Conservation (phyloP, 2,329 filamentous ascomycete genomes). For the Monilinia fructicola region DNA sequence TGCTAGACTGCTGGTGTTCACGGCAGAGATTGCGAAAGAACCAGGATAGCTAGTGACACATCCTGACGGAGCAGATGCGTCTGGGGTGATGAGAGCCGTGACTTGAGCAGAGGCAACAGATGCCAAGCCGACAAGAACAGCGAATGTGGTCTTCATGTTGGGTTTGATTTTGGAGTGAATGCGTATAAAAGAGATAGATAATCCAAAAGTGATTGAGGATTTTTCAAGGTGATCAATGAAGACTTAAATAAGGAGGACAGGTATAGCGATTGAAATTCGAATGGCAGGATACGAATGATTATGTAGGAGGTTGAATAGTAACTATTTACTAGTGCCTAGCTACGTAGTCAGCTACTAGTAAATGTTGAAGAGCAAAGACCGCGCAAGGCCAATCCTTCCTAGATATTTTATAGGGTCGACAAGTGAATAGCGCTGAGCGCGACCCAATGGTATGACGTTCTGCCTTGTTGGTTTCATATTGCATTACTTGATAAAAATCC, state of each 20-base stretch:
- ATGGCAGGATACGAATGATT: constrained; percentile 5
- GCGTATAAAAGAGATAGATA: background rate
- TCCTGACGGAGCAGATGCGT: constrained; percentile 49
- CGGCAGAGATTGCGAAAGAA: constrained; percentile 59
- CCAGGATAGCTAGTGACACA: constrained; percentile 54
- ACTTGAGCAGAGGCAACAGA: constrained; percentile 44
- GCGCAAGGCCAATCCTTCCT: background rate
- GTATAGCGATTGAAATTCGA: background rate
- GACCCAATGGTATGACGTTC: background rate
- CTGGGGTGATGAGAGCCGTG: constrained; percentile 51
- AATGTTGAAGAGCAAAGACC: background rate
- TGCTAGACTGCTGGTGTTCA: constrained; percentile 36
- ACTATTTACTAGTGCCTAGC: background rate
- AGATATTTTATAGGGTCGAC: background rate
- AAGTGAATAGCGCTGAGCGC: background rate
- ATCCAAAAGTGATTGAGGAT: background rate
- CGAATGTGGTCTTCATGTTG: constrained; percentile 38
- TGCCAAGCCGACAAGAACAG: constrained; percentile 45
- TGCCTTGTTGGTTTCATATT: background rate
- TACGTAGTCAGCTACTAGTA: background rate
- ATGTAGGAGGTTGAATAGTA: background rate
- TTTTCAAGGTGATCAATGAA: background rate
- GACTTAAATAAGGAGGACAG: background rate
- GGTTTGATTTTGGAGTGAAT: constrained; percentile 22
- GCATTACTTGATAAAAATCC: background rate